Base-by-base conservation (phyloP, 805 yeast genomes). In the Ogataea siamensis region DNA sequence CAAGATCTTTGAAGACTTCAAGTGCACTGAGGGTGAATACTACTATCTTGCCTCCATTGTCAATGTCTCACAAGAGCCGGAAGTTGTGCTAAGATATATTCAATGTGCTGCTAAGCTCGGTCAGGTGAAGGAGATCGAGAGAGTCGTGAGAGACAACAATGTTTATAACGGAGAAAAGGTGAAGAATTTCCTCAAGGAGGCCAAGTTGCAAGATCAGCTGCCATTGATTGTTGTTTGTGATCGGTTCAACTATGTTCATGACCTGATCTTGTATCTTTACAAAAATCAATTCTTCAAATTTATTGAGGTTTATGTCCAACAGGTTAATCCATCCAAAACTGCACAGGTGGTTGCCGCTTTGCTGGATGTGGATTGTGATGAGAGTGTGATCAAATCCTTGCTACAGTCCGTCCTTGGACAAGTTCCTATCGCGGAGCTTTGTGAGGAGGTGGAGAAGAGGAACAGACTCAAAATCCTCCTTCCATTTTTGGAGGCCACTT, bases 221-320 rank as follows among this genome's bases (percentile, higher is more conserved):
- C 99, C 99, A 33, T 76, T 93, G 64, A 89, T 94, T 51, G 85
- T 94, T 62, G 96, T 93, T 33, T 89, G 97, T 67, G 98, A 93
- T 69, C 80, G 96, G 59, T 87, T 73, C 68, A 73, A 81, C 62
- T 93, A 80, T 62, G 87, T 89, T 39, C 98, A 93, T 63, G 99
- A 93, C 64, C 76, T 93, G 68, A 81, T 93, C 40, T 74, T 93
- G 57, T 93, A 85, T 68, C 74, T 93, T 62, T 93, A 93, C 80
- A 93, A 91, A 71, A 86, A 89, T 67, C 89, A 91, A 64, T 91
- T 81, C 67, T 86, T 88, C 78, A 88, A 93, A 65, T 93, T 91
- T 55, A 93, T 93, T 64, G 98, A 93, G 69, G 95, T 93, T 33
- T 93, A 91, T 57, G 99, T 93, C 40, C 98, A 93, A 70, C 95